Percentiles rank a stretch among this genome's conserved stretches.
Evolutionary conservation across 2,329 filamentous ascomycete genomes (phyloP).

Genomic region (Claviceps sp.): DNA sequence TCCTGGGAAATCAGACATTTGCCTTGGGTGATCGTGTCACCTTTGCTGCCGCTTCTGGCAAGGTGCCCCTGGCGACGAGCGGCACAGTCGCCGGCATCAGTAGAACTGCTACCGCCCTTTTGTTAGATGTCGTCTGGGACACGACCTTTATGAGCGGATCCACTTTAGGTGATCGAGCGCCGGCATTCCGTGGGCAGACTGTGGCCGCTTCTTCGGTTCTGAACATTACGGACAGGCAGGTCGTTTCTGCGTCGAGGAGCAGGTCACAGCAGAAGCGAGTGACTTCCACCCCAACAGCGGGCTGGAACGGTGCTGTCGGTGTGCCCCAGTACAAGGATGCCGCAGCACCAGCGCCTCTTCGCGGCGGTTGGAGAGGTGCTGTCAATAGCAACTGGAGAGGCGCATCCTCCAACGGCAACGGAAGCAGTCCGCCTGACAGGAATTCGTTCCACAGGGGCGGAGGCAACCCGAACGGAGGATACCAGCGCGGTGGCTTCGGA

Average conservation of each 20-base stretch:
- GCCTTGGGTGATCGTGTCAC: slow-evolving; percentile 79
- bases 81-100: slow-evolving; percentile 95
- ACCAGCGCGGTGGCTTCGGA: slow-evolving; percentile 5
- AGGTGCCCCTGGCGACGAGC: slow-evolving; percentile 81
- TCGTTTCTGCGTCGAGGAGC: slow-evolving; percentile 51
- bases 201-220: slow-evolving; percentile 79
- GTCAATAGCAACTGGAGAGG: slow-evolving; percentile 26
- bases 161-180: slow-evolving; percentile 77
- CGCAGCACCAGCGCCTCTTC: slow-evolving; percentile 38
- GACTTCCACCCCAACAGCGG: slow-evolving; percentile 34
- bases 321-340: slow-evolving; percentile 51
- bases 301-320: slow-evolving; percentile 41
- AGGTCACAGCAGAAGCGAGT: slow-evolving; percentile 36
- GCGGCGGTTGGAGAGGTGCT: slow-evolving; percentile 44
- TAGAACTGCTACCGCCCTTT: slow-evolving; percentile 65
- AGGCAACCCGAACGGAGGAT: slow-evolving; percentile 25
- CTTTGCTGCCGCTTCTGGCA: slow-evolving; percentile 83
- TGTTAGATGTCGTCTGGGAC: slow-evolving; percentile 90
- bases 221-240: slow-evolving; percentile 72
- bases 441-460: slow-evolving; percentile 22
- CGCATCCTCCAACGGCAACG: slow-evolving; percentile 14
- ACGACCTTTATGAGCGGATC: slow-evolving; percentile 95
- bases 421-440: slow-evolving; percentile 23
- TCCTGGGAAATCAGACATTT: slow-evolving; percentile 75
- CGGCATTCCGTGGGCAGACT: slow-evolving; percentile 86